Evolutionary conservation across 495 filamentous ascomycete genomes (phyloP).

Genomic region (Cercophora samala): DNA sequence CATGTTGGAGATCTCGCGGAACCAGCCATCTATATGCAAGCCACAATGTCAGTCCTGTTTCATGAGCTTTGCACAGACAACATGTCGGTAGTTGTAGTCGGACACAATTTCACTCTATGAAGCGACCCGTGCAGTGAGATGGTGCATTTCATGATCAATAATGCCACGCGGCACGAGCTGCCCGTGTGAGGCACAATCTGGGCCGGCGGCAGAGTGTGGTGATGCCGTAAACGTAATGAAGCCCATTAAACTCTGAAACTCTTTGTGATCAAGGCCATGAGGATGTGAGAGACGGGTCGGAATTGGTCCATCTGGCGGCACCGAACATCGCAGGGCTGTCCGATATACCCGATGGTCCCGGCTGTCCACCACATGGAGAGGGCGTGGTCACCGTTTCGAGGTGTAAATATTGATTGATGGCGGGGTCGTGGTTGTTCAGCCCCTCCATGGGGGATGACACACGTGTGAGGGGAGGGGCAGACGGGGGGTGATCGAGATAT

Average conservation of each 20-base stretch:
- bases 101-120: neutral
- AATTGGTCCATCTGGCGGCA: neutral
- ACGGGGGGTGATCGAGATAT: conserved; percentile 8
- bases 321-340: neutral
- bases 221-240: neutral
- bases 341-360: conserved; percentile 6
- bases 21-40: conserved; percentile 83
- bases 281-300: neutral
- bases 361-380: neutral
- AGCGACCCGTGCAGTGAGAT: neutral
- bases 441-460: neutral
- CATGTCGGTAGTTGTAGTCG: conserved; percentile 7
- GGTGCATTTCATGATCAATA: neutral
- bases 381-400: neutral
- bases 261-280: neutral
- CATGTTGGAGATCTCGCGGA: conserved; percentile 95
- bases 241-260: neutral
- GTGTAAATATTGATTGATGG: neutral
- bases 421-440: neutral
- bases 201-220: neutral
- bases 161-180: neutral
- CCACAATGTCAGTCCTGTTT: conserved; percentile 7
- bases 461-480: neutral
- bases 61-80: conserved; percentile 6
- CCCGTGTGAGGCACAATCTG: neutral